Percentiles rank a stretch among this genome's conserved stretches.
These are phyloP conservation scores for Boletus subcaerulescens DNA, from an alignment of 768 basidiomycete genomes.

Conservation along the genomic window DNA sequence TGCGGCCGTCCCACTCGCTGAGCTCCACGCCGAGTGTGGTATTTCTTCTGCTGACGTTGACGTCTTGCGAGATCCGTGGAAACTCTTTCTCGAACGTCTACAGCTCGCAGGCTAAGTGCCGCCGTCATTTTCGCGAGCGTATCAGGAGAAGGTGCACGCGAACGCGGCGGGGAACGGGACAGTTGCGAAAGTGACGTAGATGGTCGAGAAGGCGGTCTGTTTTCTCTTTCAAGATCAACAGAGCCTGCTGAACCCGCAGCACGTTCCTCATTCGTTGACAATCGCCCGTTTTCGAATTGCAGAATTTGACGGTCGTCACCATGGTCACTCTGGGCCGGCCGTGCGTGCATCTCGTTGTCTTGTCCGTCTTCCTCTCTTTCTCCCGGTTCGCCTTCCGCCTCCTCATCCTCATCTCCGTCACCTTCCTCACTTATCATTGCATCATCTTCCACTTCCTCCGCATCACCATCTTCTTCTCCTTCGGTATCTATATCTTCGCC, in stretches of 20 bases:
- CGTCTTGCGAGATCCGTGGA: slow-evolving; percentile 60
- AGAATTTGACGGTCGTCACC: slow-evolving; percentile 9
- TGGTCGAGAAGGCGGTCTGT: slow-evolving; percentile 21
- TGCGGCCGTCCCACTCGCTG: slow-evolving; percentile 64
- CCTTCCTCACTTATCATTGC: slow-evolving; percentile 26
- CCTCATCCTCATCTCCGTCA: slow-evolving; percentile 36
- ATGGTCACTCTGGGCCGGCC: slow-evolving; percentile 1
- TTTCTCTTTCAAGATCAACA: slow-evolving; percentile 7
- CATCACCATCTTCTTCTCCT: slow-evolving; percentile 36
- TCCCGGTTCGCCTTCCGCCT: slow-evolving; percentile 37
- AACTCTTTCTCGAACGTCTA: slow-evolving; percentile 57
- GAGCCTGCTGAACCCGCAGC: background rate
- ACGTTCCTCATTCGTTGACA: background rate
- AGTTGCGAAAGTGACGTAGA: slow-evolving; percentile 39
- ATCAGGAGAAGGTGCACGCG: slow-evolving; percentile 44
- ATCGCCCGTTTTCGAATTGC: slow-evolving; percentile 13
- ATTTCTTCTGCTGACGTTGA: slow-evolving; percentile 64
- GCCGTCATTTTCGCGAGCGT: slow-evolving; percentile 43
- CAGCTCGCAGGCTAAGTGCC: slow-evolving; percentile 34
- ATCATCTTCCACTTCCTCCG: slow-evolving; percentile 38
- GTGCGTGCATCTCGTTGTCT: slow-evolving; percentile 23
- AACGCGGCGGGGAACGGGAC: slow-evolving; percentile 53
- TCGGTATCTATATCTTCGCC: slow-evolving; percentile 29
- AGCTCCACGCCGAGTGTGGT: slow-evolving; percentile 71
- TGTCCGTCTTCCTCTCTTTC: slow-evolving; percentile 34